Conservation (phyloP, 106 monocot genomes). For the Dioscorea alata region DNA sequence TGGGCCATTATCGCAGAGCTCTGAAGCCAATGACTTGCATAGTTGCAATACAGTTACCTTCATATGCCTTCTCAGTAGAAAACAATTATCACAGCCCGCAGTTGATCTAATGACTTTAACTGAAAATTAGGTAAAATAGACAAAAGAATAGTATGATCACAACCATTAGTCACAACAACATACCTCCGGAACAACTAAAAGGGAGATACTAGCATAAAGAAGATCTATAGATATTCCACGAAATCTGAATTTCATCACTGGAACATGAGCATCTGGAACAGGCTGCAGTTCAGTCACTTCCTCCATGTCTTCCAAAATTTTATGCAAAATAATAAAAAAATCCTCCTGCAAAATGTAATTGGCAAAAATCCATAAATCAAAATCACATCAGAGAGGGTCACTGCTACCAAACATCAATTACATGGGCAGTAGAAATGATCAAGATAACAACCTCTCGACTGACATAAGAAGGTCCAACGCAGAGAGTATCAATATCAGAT, state of each 20-base stretch:
- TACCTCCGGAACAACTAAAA: slow-evolving; percentile 82
- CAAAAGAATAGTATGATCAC: background rate
- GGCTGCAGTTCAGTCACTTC: slow-evolving; percentile 91
- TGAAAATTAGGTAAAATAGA: background rate
- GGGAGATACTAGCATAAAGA: slow-evolving; percentile 94
- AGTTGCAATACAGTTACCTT: too few relatives aligned
- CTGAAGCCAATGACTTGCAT: too few relatives aligned
- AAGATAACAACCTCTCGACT: slow-evolving; percentile 58
- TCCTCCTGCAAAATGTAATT: slow-evolving; percentile 56
- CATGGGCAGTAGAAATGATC: too few relatives aligned
- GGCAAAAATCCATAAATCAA: background rate
- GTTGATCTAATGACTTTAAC: background rate
- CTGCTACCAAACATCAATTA: background rate
- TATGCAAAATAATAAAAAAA: slow-evolving; percentile 85
- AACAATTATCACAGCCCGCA: too few relatives aligned
- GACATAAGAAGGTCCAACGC: slow-evolving; percentile 97
- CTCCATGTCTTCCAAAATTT: slow-evolving; percentile 69
- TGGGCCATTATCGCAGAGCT: too few relatives aligned
- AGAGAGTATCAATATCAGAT: slow-evolving; percentile 92
- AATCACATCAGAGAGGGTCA: background rate
- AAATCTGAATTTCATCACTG: slow-evolving; percentile 96
- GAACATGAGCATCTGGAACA: slow-evolving; percentile 97
- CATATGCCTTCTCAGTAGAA: too few relatives aligned
- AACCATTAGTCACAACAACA: slow-evolving; percentile 8
- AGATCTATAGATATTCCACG: slow-evolving; percentile 93